Conservation (phyloP, 345 rosid species). For the Citrus australasica region DNA sequence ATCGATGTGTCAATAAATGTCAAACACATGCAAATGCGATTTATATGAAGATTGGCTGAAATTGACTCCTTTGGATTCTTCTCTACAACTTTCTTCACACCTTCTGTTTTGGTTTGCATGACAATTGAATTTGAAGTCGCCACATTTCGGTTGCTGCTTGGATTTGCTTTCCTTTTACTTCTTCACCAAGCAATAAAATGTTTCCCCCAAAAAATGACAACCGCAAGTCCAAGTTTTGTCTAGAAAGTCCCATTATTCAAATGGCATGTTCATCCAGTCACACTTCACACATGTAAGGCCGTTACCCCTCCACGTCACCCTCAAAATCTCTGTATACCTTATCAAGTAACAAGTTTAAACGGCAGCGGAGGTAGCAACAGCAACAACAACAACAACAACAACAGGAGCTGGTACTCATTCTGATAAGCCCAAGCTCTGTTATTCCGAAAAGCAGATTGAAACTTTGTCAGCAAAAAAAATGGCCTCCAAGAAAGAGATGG, state of each 20-base stretch:
- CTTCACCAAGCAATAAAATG: neutral
- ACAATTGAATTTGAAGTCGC: neutral
- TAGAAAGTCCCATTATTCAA: slow-evolving; percentile 10
- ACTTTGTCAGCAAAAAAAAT: slow-evolving; percentile 7
- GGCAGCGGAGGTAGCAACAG: too few species aligned
- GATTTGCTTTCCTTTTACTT: slow-evolving; percentile 4
- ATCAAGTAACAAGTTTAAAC: neutral
- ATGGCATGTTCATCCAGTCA: neutral
- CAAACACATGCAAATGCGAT: too few species aligned
- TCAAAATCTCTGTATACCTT: slow-evolving; percentile 2
- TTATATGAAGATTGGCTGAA: neutral
- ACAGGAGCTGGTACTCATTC: neutral
- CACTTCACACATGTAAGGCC: slow-evolving; percentile 14
- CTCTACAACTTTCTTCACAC: neutral
- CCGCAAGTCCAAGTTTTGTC: neutral
- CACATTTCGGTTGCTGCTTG: neutral
- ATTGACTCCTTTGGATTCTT: neutral
- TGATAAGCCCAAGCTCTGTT: neutral
- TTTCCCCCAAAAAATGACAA: too few species aligned
- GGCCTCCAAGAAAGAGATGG: slow-evolving; percentile 52
- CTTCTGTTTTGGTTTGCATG: too few species aligned
- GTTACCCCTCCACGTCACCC: slow-evolving; percentile 36
- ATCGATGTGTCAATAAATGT: too few species aligned
- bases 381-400: neutral
- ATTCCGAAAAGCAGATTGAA: neutral